Evolutionary conservation across 306 rosid species (phyloP), one percentile per base, ranked within the genome.

Genomic region (Vigna hirtella): DNA sequence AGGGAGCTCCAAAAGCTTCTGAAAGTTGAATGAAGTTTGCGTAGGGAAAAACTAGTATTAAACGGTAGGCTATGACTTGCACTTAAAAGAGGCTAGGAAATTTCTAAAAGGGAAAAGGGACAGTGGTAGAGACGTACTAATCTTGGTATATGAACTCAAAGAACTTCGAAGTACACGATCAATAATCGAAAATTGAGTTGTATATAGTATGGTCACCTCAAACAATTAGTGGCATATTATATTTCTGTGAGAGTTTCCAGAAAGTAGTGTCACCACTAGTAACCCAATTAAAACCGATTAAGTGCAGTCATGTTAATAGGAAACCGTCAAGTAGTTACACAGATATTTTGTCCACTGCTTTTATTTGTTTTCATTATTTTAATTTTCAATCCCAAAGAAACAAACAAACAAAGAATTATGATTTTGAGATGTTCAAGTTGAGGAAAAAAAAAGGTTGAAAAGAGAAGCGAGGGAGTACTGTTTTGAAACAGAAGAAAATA

Each of bases 11-110:
- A 52, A 50, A 70, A 64, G 62, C 51, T 58, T 63, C 70, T 18
- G 18, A 83, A 78, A 78, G 88, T 84, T 72, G 11, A 76, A 24
- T 50, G 77, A 52, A 72, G 66, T 79, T 55, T 66, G 6, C 59
- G 8, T 28, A 26, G 40, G 42, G 12, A 15, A 70, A 64, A 68
- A 52, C 13, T 47, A 53, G 34, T 48, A 50, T 72, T 65, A 14
- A 75, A 81, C 5, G 72, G 83, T 12, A 66, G 78, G 40, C 15
- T 66, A 50, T 55, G 74, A 70, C 79, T 84, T 82, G 83, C 90
- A 82, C 84, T 70, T 68, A 78, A 88, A 87, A 77, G 88, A 80
- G 85, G 84, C 88, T 79, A 80, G 88, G 71, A 50, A 73, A 43
- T 81, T 88, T 89, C 83, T 74, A 86, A 81, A 83, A 17, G 79